Percentiles rank a stretch among this genome's conserved stretches.
phyloP scores from a whole-genome alignment of 345 rosid species.

The Gossypium bickii region DNA sequence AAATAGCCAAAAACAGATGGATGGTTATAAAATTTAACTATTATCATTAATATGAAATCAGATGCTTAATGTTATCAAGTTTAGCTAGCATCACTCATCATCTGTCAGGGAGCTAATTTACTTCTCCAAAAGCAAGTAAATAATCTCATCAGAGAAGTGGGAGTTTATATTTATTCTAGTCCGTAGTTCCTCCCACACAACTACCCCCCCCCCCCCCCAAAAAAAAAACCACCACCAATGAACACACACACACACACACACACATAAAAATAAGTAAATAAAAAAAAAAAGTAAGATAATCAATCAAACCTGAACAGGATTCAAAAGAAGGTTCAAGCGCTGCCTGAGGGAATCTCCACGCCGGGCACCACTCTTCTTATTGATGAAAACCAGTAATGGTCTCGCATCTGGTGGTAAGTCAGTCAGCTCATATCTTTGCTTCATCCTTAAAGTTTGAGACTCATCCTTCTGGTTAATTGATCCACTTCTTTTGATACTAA shows the following conservation, averaged over 20 bases:
- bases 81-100: background rate
- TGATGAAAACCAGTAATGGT: constrained; percentile 80
- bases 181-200: background rate
- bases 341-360: constrained; percentile 66
- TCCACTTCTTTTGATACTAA: constrained; percentile 56
- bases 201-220: background rate
- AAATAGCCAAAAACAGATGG: background rate
- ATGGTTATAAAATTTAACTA: background rate
- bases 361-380: constrained; percentile 90
- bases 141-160: background rate
- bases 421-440: constrained; percentile 69
- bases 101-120: background rate
- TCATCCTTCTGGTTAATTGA: constrained; percentile 76
- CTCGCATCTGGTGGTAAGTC: constrained; percentile 79
- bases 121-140: constrained; percentile 2
- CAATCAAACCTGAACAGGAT: constrained; percentile 74
- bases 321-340: constrained; percentile 74
- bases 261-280: no score
- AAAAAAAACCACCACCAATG: background rate
- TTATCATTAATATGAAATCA: background rate
- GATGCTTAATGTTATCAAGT: background rate
- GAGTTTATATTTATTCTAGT: background rate
- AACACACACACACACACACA: background rate
- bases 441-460: constrained; percentile 52
- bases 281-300: background rate